These are phyloP conservation scores for Phytophthora pini DNA, from an alignment of 352 stramenopile species.

Conservation along the genomic window DNA sequence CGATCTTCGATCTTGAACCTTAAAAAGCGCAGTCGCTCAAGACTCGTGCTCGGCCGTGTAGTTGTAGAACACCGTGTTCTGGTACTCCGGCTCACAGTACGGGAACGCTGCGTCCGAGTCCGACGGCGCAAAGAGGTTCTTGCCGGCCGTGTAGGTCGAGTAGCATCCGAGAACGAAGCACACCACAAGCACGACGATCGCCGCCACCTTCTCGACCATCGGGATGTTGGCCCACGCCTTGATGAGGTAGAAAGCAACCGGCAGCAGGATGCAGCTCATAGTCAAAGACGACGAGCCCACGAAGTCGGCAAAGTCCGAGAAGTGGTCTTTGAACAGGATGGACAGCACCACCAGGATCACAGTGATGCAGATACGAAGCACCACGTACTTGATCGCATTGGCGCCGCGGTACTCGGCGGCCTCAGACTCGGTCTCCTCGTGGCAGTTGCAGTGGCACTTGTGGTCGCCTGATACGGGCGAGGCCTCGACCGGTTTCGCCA, in stretches of 20 bases:
- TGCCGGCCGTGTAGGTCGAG: conserved; percentile 52
- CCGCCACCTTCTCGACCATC: conserved; percentile 24
- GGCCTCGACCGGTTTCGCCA: conserved; percentile 25
- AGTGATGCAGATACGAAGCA: conserved; percentile 51
- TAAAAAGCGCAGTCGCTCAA: conserved; percentile 10
- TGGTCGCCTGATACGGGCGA: conserved; percentile 21
- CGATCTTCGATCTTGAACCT: neutral
- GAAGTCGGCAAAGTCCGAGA: conserved; percentile 59
- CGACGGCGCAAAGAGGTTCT: conserved; percentile 47
- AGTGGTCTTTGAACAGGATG: conserved; percentile 53
- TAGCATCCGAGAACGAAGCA: conserved; percentile 53
- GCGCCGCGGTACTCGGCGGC: conserved; percentile 48
- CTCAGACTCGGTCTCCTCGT: conserved; percentile 33
- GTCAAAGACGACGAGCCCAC: conserved; percentile 52
- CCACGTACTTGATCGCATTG: conserved; percentile 46
- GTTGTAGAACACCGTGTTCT: conserved; percentile 53
- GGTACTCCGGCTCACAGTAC: conserved; percentile 42
- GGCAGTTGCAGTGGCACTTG: conserved; percentile 50
- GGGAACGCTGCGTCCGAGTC: conserved; percentile 35
- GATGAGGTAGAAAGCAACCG: conserved; percentile 52
- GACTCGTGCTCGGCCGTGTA: conserved; percentile 37
- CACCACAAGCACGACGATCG: conserved; percentile 33
- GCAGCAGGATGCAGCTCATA: conserved; percentile 42
- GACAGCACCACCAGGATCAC: conserved; percentile 47
- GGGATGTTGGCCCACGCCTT: conserved; percentile 33